phyloP scores from a whole-genome alignment of 306 rosid genomes.

The Datisca glomerata region DNA sequence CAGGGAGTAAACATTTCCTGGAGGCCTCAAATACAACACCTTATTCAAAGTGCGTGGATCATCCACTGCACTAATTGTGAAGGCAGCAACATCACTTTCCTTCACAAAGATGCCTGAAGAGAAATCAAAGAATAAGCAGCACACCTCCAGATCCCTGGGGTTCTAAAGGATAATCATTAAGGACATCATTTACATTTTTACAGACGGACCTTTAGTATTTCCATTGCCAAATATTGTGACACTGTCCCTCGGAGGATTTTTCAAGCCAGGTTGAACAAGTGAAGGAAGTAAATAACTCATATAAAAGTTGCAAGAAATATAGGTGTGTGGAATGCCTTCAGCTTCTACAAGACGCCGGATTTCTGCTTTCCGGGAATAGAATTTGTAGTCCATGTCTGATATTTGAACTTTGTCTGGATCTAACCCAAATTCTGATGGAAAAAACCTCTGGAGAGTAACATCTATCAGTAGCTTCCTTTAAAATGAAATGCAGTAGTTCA shows the following conservation, averaged over 20 bases:
- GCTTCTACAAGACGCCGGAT: constrained; percentile 53
- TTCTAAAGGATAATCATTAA: background rate
- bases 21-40: constrained; percentile 63
- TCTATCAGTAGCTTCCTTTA: background rate
- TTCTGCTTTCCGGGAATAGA: constrained; percentile 52
- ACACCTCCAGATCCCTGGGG: background rate
- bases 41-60: constrained; percentile 61
- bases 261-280: constrained; percentile 57
- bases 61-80: constrained; percentile 57
- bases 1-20: constrained; percentile 50
- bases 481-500: too few relatives aligned
- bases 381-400: constrained; percentile 29
- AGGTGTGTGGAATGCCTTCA: constrained; percentile 55
- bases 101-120: constrained; percentile 52
- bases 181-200: constrained; percentile 6
- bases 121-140: constrained; percentile 2
- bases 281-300: constrained; percentile 52
- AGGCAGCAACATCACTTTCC: constrained; percentile 63
- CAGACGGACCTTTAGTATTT: constrained; percentile 42
- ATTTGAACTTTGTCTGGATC: constrained; percentile 53
- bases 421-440: constrained; percentile 72
- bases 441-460: constrained; percentile 41
- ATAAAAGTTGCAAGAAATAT: constrained; percentile 55
- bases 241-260: constrained; percentile 59
- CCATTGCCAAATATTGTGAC: constrained; percentile 66